Evolutionary conservation across 768 basidiomycete species (phyloP), one percentile per base, ranked within the genome.

Genomic region (Kwoniella europaea): DNA sequence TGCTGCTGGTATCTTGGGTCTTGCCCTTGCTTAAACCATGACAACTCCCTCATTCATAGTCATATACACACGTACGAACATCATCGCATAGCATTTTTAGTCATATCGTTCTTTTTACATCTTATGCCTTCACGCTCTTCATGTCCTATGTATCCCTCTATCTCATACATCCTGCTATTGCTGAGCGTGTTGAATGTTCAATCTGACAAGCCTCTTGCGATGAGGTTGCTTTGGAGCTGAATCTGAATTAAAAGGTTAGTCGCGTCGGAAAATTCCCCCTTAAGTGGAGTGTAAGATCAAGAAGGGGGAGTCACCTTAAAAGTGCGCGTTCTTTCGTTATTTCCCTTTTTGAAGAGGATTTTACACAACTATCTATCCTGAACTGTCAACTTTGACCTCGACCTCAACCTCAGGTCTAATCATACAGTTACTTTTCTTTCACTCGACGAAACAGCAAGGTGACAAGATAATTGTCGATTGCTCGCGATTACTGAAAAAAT

Each of bases 1-100:
- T 63, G 75, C 69, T 41, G 63, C 73, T 43, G 79, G 74, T 65
- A 69, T 73, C 18, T 20, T 77, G 52, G 79, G 75, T 57, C 44
- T 70, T 12, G 59, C 59, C 43, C 27, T 61, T 27, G 59, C 59
- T 43, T 61, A 61, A 61, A 43, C 1, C 16, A 16, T 9, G 13
- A 16, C n/a, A 16, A 0, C 13, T 18, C 5, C 16, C 22, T 35
- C 42, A 0, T 29, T 58, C 24, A 24, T 58, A 1, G 46, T 18
- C 59, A 61, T 22, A 59, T 24, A 59, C 24, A 59, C 24, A 35
- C 18, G 16, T 35, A 61, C n/a, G 24, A 13, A 16, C 13, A 12
- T 15, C 57, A 58, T 50, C 16, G 46, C 59, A 61, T 61, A 59
- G 57, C 57, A 59, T 59, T n/a, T 13, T 27, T 43, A n/a, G 20